Conservation (phyloP, 108 stramenopile species). For the Cyclostephanos tholiformis region DNA sequence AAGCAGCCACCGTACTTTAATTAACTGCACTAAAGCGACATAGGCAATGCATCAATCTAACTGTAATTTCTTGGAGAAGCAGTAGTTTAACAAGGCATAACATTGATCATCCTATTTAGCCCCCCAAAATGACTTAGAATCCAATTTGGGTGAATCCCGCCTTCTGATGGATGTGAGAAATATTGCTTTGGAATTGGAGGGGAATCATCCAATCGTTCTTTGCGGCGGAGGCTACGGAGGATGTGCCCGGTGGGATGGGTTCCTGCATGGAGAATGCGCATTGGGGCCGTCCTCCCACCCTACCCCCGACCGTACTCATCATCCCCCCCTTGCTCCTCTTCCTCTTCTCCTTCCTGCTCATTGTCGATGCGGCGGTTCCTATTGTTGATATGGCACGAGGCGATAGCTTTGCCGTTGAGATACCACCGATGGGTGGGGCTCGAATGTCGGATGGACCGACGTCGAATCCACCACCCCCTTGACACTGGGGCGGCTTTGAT, state of each 20-base stretch:
- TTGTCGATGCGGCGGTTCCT: too few species aligned
- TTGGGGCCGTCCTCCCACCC: neutral
- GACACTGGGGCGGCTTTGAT: slow-evolving; percentile 22
- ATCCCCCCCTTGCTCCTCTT: slow-evolving; percentile 14
- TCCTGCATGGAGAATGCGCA: neutral
- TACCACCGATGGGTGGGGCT: neutral
- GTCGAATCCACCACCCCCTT: neutral
- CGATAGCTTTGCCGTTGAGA: neutral
- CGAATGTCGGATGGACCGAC: neutral
- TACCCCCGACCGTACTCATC: neutral
- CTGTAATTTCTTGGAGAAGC: too few species aligned
- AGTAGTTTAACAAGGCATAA: too few species aligned
- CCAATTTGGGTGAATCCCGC: slow-evolving; percentile 44
- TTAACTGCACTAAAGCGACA: neutral
- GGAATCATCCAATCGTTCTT: slow-evolving; percentile 88
- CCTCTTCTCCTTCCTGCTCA: slow-evolving; percentile 22
- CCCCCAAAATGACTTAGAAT: too few species aligned
- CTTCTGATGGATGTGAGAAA: slow-evolving; percentile 81
- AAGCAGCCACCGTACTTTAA: slow-evolving; percentile 35
- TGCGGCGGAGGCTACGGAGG: slow-evolving; percentile 8
- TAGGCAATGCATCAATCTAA: too few species aligned
- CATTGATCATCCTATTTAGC: too few species aligned
- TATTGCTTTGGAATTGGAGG: slow-evolving; percentile 84
- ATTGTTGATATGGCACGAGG: neutral
- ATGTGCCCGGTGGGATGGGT: neutral